Conservation (phyloP, 306 rosid species). For the Notholithocarpus densiflorus region DNA sequence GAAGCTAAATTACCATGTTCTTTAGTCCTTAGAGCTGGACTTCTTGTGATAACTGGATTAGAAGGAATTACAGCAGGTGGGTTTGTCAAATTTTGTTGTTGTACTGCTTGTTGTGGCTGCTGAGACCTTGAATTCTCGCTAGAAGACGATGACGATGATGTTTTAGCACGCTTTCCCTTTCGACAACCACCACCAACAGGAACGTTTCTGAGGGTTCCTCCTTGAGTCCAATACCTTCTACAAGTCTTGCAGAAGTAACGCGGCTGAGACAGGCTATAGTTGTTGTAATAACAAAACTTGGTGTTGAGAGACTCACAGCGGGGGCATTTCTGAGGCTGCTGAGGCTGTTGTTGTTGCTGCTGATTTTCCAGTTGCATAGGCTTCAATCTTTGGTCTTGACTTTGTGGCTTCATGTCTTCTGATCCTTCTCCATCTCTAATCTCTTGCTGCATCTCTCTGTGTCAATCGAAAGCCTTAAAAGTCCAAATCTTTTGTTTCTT, state of each 20-base stretch:
- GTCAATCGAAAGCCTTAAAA: no score
- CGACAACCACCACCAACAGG: slow-evolving; percentile 61
- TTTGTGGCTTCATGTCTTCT: not conserved
- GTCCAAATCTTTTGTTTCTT: not conserved
- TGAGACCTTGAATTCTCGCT: slow-evolving; percentile 15
- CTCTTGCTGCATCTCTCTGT: slow-evolving; percentile 23
- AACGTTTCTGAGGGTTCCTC: slow-evolving; percentile 61
- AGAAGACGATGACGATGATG: not conserved
- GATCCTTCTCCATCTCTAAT: not conserved
- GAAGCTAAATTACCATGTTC: slow-evolving; percentile 4
- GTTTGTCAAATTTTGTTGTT: slow-evolving; percentile 16
- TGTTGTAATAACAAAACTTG: slow-evolving; percentile 68
- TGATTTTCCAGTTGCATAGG: not conserved
- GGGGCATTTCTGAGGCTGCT: slow-evolving; percentile 49
- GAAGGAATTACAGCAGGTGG: not conserved
- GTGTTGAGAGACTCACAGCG: slow-evolving; percentile 59
- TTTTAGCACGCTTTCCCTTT: slow-evolving; percentile 45
- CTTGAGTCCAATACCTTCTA: slow-evolving; percentile 68
- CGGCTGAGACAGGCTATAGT: slow-evolving; percentile 62
- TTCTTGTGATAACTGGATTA: not conserved
- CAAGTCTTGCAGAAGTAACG: slow-evolving; percentile 60
- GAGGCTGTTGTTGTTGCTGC: slow-evolving; percentile 21
- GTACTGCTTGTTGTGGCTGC: not conserved
- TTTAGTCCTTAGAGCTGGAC: not conserved
- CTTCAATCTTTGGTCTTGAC: not conserved